These are phyloP conservation scores for Tricholoma sp. DNA, from an alignment of 768 basidiomycete species.

Conservation along the genomic window DNA sequence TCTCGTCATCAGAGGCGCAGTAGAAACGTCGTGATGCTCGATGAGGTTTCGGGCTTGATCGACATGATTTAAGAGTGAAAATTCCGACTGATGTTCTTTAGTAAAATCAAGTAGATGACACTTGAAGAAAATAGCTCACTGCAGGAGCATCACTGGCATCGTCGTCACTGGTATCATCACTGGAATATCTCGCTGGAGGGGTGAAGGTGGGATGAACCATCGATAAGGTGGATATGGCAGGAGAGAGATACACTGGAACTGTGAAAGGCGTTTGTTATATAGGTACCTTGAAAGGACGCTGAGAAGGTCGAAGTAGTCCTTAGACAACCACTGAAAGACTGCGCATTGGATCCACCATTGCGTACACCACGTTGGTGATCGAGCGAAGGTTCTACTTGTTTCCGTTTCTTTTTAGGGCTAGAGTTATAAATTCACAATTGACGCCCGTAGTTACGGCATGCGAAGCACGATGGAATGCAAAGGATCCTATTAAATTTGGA, in stretches of 20 bases:
- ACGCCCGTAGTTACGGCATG: background rate
- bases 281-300: too few relatives aligned
- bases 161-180: background rate
- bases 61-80: constrained; percentile 9
- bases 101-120: too few relatives aligned
- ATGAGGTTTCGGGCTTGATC: background rate
- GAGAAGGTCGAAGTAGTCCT: background rate
- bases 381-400: background rate
- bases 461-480: background rate
- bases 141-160: too few relatives aligned
- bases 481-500: too few relatives aligned
- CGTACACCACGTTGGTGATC: constrained; percentile 1
- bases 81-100: constrained; percentile 5
- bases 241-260: background rate
- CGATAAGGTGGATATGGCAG: background rate
- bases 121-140: background rate
- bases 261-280: too few relatives aligned
- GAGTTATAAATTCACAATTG: background rate
- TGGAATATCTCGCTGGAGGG: background rate
- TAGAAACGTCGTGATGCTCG: constrained; percentile 31
- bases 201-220: background rate
- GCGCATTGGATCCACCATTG: background rate
- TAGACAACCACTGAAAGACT: background rate
- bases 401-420: background rate
- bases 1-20: constrained; percentile 48